A percentile compares a stretch with the other conserved stretches of the same genome.
Conservation (phyloP, 805 yeast species). For the Candida maesae region DNA sequence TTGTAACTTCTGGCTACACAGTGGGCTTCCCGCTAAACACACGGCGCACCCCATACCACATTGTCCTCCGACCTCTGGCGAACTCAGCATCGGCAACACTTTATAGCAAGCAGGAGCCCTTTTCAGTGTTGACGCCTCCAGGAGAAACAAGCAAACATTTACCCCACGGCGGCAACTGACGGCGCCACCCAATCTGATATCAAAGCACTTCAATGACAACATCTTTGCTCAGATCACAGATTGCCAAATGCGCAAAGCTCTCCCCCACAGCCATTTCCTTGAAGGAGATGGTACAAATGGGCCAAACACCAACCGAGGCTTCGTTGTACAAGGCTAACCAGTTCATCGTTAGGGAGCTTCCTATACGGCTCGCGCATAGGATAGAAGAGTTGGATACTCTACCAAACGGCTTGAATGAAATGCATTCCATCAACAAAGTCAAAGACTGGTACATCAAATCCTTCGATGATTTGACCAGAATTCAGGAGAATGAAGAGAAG, state of each 20-base stretch:
- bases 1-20: no score
- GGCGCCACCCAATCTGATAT: neutral
- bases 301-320: conserved; percentile 74
- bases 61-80: no score
- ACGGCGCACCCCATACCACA: no score
- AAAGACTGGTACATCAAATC: conserved; percentile 90
- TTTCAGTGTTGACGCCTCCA: neutral
- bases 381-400: conserved; percentile 80
- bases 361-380: conserved; percentile 80
- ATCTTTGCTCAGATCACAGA: conserved; percentile 22
- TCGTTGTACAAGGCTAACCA: conserved; percentile 77
- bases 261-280: conserved; percentile 83
- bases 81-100: no score
- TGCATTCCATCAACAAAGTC: conserved; percentile 74
- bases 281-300: conserved; percentile 90
- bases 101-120: no score
- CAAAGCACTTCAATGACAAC: conserved; percentile 5
- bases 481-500: conserved; percentile 28
- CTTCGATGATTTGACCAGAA: conserved; percentile 71
- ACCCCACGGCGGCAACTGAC: no score
- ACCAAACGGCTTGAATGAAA: conserved; percentile 67
- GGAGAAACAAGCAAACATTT: no score
- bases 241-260: conserved; percentile 52
- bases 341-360: conserved; percentile 81
- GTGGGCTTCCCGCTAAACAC: no score